Conservation (phyloP, 2,329 filamentous ascomycete genomes). For the Xylaria sp. region DNA sequence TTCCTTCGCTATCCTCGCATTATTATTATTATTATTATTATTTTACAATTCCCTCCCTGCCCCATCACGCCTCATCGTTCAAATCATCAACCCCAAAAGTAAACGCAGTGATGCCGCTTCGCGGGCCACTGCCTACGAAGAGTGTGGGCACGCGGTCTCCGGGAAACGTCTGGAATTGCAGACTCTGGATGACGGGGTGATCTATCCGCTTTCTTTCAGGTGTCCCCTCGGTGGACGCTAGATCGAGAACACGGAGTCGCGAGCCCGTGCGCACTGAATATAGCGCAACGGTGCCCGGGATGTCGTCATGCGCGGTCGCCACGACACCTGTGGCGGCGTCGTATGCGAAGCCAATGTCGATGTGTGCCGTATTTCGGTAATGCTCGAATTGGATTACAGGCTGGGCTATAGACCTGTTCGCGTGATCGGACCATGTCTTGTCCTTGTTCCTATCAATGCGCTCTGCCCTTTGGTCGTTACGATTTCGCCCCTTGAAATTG, state of each 20-base stretch:
- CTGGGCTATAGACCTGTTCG: constrained; percentile 39
- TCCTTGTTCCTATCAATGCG: neutral
- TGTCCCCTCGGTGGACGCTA: constrained; percentile 1
- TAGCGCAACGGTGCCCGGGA: constrained; percentile 55
- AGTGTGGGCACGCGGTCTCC: constrained; percentile 59
- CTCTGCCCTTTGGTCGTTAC: neutral
- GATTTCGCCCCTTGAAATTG: neutral
- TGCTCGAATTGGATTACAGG: constrained; percentile 61
- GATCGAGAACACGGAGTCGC: constrained; percentile 48
- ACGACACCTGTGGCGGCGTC: constrained; percentile 60
- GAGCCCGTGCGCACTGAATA: constrained; percentile 62
- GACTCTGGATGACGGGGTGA: constrained; percentile 50
- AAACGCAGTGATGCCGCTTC: constrained; percentile 54
- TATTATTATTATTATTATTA: too few relatives aligned
- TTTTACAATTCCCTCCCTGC: neutral
- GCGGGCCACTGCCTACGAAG: constrained; percentile 56
- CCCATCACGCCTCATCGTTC: constrained; percentile 52
- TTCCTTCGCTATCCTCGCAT: neutral
- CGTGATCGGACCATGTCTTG: neutral
- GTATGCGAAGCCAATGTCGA: constrained; percentile 64
- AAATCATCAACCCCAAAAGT: constrained; percentile 53
- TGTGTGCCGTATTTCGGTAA: constrained; percentile 62
- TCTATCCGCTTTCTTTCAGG: neutral
- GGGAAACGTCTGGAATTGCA: constrained; percentile 60
- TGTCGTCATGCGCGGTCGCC: constrained; percentile 65